Percentiles rank a stretch among this genome's conserved stretches.
These are phyloP conservation scores for Wickerhamomyces ciferrii DNA, from an alignment of 805 yeast genomes.

Conservation along the genomic window DNA sequence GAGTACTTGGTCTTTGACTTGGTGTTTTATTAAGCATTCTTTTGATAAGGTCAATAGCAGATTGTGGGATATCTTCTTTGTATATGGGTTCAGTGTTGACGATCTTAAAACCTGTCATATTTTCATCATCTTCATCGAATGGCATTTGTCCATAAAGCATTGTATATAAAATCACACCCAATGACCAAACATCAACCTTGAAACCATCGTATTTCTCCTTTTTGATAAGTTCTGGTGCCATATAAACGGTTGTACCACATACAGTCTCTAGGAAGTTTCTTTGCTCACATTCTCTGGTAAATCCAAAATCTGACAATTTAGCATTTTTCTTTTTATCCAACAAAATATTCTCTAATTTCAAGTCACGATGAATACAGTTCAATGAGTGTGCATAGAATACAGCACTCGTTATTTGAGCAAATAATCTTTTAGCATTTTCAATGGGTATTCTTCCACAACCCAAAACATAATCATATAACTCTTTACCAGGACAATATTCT, in stretches of 20 bases:
- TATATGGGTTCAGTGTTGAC: conserved; percentile 61
- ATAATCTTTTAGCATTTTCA: conserved; percentile 46
- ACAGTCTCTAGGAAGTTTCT: conserved; percentile 65
- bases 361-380: conserved; percentile 79
- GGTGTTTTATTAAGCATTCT: conserved; percentile 65
- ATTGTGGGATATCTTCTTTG: conserved; percentile 39
- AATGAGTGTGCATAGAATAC: conserved; percentile 68
- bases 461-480: conserved; percentile 63
- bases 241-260: conserved; percentile 92
- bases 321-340: conserved; percentile 52
- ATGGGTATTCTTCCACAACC: conserved; percentile 43
- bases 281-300: conserved; percentile 70
- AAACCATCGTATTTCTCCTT: conserved; percentile 72
- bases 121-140: conserved; percentile 76
- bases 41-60: conserved; percentile 45
- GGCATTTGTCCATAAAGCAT: conserved; percentile 86
- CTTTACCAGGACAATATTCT: conserved; percentile 85
- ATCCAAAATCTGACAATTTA: conserved; percentile 90
- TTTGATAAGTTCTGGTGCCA: conserved; percentile 89
- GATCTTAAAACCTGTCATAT: conserved; percentile 54
- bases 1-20: conserved; percentile 48
- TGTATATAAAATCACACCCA: conserved; percentile 86
- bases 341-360: conserved; percentile 75
- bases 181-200: conserved; percentile 85
- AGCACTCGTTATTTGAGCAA: conserved; percentile 58